Conservation (phyloP, 495 filamentous ascomycete species). For the Podospora anserina region DNA sequence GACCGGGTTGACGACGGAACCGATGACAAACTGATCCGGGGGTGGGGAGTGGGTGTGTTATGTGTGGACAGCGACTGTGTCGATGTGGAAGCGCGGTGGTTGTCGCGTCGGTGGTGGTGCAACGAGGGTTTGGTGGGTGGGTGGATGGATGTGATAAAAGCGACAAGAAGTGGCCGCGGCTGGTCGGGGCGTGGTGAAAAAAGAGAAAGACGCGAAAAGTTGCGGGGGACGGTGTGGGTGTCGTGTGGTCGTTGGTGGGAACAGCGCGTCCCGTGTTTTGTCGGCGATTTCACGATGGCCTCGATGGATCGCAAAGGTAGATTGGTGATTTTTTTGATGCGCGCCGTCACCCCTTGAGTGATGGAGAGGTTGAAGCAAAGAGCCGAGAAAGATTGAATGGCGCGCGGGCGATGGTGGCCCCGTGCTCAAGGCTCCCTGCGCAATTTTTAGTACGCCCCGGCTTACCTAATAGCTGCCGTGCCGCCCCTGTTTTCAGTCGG, state of each 20-base stretch:
- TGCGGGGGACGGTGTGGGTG: constrained; percentile 27
- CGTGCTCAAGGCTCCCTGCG: constrained; percentile 29
- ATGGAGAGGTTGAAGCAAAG: constrained; percentile 52
- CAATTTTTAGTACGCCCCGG: constrained; percentile 26
- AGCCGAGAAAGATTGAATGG: constrained; percentile 42
- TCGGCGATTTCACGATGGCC: constrained; percentile 45
- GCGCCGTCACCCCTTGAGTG: constrained; percentile 47
- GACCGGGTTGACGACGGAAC: constrained; percentile 5
- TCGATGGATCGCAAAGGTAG: constrained; percentile 51
- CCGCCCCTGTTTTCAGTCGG: not conserved
- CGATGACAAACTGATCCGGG: constrained; percentile 8
- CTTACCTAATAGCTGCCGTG: constrained; percentile 20
- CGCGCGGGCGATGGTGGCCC: constrained; percentile 43
- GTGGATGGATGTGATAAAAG: constrained; percentile 23
- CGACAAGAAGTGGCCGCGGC: constrained; percentile 22
- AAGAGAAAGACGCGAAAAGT: constrained; percentile 30
- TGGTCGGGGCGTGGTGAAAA: constrained; percentile 32
- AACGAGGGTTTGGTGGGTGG: constrained; percentile 27
- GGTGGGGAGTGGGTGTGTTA: constrained; percentile 15
- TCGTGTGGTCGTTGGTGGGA: constrained; percentile 30
- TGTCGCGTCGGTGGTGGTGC: constrained; percentile 28
- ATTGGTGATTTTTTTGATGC: constrained; percentile 56
- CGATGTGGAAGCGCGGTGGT: constrained; percentile 13
- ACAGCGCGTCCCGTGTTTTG: constrained; percentile 43
- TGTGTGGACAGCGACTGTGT: constrained; percentile 14